Evolutionary conservation across 192 early-diverging fungal species (phyloP), one percentile per base, ranked within the genome.

Genomic region (Allomyces javanicus): DNA sequence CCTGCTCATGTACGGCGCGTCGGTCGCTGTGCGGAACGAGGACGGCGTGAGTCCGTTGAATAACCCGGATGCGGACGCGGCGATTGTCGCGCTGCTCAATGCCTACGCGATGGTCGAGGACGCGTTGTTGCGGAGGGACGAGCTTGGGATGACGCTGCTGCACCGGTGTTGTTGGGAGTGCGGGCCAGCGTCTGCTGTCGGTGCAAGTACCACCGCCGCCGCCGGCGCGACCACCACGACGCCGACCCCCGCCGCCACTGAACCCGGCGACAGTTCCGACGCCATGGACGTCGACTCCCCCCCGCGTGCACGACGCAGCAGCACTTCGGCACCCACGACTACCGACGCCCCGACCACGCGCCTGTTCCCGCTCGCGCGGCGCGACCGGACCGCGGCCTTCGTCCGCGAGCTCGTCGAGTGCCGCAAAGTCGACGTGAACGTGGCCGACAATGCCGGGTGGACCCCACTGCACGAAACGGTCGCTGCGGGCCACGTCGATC

Each of bases 391-490:
- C 17, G 17, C 12, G 2, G 50, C 12, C 17, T n/a, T 58, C 17
- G 21, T 58, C 6, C 17, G 12, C 17, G 50, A 58, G 14, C 50
- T 58, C 17, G 50, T 58, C 17, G 50, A 14, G 17, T 58, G 50
- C 50, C 50, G 50, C 17, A 21, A n/a, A 14, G 50, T 58, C 10
- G 78, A 83, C 65, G 70, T 83, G 40, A 72, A 79, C 63, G 67
- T 24, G 14, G 26, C 24, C 1, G 78, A 77, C 65, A 65, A 74
- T 65, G 66, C 69, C 7, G 77, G 74, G 14, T 77, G 72, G 75
- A 76, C 79, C 12, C 76, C 83, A 26, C 67, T 84, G 21, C 81
- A 83, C 66, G 73, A 79, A 25, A 79, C 78, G 10, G 70, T 66
- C 61, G 40, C 72, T 12, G 61, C 72, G 27, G 79, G 79, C 3